These are phyloP conservation scores for Rhododendron ferrugineum DNA, from an alignment of 148 eudicot species.

Conservation along the genomic window DNA sequence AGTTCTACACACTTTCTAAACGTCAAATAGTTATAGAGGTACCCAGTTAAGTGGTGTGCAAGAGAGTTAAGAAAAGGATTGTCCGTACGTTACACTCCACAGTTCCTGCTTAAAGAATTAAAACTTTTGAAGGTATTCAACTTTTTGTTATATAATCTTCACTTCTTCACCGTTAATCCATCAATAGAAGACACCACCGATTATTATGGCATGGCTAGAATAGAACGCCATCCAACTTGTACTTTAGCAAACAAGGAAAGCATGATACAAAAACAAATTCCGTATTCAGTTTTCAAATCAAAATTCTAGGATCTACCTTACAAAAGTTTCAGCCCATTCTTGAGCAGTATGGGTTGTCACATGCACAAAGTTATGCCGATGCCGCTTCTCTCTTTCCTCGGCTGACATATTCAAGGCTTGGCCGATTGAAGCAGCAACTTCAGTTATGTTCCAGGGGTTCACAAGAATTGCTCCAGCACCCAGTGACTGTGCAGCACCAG, in stretches of 20 bases:
- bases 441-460: constrained; percentile 95
- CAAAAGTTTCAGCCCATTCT: constrained; percentile 97
- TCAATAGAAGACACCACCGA: not conserved
- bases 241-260: not conserved
- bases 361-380: constrained; percentile 64
- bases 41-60: not conserved
- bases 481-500: constrained; percentile 98
- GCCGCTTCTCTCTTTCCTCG: constrained; percentile 90
- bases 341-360: constrained; percentile 91
- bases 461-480: constrained; percentile 96
- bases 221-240: not conserved
- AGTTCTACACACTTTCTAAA: not conserved
- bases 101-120: not conserved
- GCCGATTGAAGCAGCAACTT: constrained; percentile 76
- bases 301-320: constrained; percentile 44
- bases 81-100: not conserved
- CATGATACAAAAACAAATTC: not conserved
- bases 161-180: not conserved
- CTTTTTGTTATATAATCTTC: not conserved
- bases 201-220: not conserved
- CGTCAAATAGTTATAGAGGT: not conserved
- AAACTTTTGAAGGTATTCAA: not conserved
- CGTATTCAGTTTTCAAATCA: not conserved
- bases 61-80: not conserved
- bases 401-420: constrained; percentile 83